These are phyloP conservation scores for Funneliformis mosseae DNA, from an alignment of 192 early-diverging fungal species.

Conservation along the genomic window DNA sequence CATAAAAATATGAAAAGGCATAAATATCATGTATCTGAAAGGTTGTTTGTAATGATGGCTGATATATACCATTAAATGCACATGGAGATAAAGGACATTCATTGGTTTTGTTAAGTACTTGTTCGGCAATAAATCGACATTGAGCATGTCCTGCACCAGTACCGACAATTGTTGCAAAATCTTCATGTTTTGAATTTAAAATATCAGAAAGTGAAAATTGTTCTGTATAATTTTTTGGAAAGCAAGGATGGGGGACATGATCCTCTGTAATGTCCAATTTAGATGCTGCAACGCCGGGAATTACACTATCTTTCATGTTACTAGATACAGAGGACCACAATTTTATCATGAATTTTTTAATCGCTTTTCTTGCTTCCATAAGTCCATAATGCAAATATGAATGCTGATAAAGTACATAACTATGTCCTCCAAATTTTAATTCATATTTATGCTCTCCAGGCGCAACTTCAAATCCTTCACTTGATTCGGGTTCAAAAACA, in stretches of 20 bases:
- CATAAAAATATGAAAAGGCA: slow-evolving; percentile 97
- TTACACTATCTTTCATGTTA: slow-evolving; percentile 37
- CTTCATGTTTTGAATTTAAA: neutral
- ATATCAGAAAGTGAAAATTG: slow-evolving; percentile 36
- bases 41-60: slow-evolving; percentile 71
- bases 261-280: slow-evolving; percentile 36
- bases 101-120: slow-evolving; percentile 77
- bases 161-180: slow-evolving; percentile 53
- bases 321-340: slow-evolving; percentile 36
- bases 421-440: slow-evolving; percentile 68
- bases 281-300: slow-evolving; percentile 24
- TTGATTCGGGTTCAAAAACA: slow-evolving; percentile 84
- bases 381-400: slow-evolving; percentile 94
- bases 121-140: slow-evolving; percentile 56
- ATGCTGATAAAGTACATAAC: slow-evolving; percentile 91
- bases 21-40: slow-evolving; percentile 81
- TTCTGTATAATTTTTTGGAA: slow-evolving; percentile 66
- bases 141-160: slow-evolving; percentile 56
- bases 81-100: slow-evolving; percentile 67
- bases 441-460: slow-evolving; percentile 76
- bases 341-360: slow-evolving; percentile 58
- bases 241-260: slow-evolving; percentile 63
- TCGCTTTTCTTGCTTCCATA: slow-evolving; percentile 77
- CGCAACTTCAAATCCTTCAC: slow-evolving; percentile 44
- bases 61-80: slow-evolving; percentile 91